Conservation (phyloP, 2,329 filamentous ascomycete species). For the Trichoderma afroharzianum region DNA sequence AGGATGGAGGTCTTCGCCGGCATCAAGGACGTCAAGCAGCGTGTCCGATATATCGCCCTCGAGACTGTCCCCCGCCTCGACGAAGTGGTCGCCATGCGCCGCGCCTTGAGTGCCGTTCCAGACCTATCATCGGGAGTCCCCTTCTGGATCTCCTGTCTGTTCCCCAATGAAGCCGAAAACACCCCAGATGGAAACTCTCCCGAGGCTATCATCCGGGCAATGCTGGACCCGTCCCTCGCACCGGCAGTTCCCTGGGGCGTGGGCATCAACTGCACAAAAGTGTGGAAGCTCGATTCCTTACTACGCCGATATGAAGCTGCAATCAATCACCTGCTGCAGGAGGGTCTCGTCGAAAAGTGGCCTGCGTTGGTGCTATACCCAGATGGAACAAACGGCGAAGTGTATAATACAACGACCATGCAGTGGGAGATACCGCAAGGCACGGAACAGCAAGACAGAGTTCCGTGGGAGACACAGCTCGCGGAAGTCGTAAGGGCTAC, state of each 20-base stretch:
- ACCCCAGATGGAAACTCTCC: conserved; percentile 55
- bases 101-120: conserved; percentile 34
- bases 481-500: conserved; percentile 39
- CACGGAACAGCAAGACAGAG: conserved; percentile 25
- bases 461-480: conserved; percentile 46
- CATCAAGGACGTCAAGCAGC: conserved; percentile 34
- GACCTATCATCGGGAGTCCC: conserved; percentile 27
- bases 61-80: conserved; percentile 64
- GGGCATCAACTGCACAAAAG: conserved; percentile 67
- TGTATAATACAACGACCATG: conserved; percentile 62
- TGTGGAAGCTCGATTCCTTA: conserved; percentile 56
- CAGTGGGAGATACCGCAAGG: conserved; percentile 50
- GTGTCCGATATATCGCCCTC: conserved; percentile 55
- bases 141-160: conserved; percentile 63
- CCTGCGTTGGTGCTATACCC: conserved; percentile 63
- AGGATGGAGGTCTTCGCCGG: conserved; percentile 49
- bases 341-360: conserved; percentile 35
- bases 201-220: conserved; percentile 32
- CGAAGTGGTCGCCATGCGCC: conserved; percentile 57
- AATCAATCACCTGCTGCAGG: conserved; percentile 36
- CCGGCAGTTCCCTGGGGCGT: conserved; percentile 53
- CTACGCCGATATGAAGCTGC: conserved; percentile 53
- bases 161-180: conserved; percentile 48
- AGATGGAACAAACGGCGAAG: conserved; percentile 64
- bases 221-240: conserved; percentile 33